These are phyloP conservation scores for Tricholoma sp. DNA, from an alignment of 768 basidiomycete genomes.

Conservation along the genomic window DNA sequence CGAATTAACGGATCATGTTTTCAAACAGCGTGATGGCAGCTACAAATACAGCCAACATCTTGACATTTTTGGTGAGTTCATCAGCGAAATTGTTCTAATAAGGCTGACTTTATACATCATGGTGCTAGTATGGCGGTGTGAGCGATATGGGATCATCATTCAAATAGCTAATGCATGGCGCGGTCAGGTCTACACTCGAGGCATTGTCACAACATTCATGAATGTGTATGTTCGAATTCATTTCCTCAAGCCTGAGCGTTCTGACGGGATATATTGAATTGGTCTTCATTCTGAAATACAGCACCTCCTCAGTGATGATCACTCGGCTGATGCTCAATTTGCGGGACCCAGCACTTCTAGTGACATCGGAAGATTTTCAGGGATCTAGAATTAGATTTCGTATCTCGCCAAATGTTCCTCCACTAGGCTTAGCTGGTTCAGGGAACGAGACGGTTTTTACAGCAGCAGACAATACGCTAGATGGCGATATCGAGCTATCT, in stretches of 20 bases:
- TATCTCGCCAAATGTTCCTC: neutral
- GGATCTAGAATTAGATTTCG: neutral
- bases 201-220: conserved; percentile 1
- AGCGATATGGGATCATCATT: neutral
- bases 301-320: conserved; percentile 1
- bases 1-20: neutral
- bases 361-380: no score
- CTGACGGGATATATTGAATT: no score
- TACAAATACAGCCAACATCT: neutral
- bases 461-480: neutral
- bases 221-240: neutral
- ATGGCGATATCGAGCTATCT: neutral
- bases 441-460: neutral
- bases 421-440: neutral
- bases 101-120: neutral
- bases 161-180: neutral
- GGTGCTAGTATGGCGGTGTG: neutral
- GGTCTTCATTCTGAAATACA: neutral
- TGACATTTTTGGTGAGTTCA: neutral
- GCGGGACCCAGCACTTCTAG: neutral
- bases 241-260: neutral
- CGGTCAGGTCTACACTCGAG: conserved; percentile 1
- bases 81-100: neutral
- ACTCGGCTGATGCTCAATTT: conserved; percentile 4
- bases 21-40: neutral